These are phyloP conservation scores for Nymphaea thermarum DNA, from an alignment of 164 flowering plant species.

Conservation along the genomic window DNA sequence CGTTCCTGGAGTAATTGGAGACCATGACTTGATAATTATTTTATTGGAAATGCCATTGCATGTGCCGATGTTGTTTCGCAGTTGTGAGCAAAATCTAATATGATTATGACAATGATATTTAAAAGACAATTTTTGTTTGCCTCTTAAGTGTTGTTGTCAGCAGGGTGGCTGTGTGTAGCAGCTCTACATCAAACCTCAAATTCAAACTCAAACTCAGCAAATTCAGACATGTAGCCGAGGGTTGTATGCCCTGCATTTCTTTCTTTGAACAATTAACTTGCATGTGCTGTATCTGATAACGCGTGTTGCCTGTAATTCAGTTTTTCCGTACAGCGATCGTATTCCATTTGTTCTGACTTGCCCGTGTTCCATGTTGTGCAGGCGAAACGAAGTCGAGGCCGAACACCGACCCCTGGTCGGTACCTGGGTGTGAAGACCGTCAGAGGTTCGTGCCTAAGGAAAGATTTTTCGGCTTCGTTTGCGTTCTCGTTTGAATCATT, in stretches of 20 bases:
- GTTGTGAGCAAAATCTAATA: background rate
- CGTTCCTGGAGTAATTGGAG: background rate
- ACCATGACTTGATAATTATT: too few species aligned
- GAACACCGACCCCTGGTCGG: conserved; percentile 87
- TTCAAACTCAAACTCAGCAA: conserved; percentile 21
- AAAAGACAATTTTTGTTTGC: background rate
- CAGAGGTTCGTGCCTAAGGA: conserved; percentile 28
- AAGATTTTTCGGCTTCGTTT: background rate
- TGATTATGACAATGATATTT: background rate
- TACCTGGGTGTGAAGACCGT: conserved; percentile 59
- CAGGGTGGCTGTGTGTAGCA: conserved; percentile 93
- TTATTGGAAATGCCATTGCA: background rate
- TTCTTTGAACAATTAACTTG: conserved; percentile 18
- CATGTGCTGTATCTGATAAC: conserved; percentile 3
- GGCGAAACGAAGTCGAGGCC: conserved; percentile 73
- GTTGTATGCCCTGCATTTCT: conserved; percentile 96
- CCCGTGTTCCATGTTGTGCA: conserved; percentile 4
- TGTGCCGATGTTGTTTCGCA: background rate
- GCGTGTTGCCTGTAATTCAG: background rate
- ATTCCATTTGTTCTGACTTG: background rate
- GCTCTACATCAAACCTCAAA: conserved; percentile 81
- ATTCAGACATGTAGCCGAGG: conserved; percentile 56
- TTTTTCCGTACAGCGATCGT: background rate
- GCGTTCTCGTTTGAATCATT: background rate
- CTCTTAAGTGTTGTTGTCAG: conserved; percentile 67